Base-by-base conservation (phyloP, 2,329 filamentous ascomycete species). In the Colletotrichum australisinense region DNA sequence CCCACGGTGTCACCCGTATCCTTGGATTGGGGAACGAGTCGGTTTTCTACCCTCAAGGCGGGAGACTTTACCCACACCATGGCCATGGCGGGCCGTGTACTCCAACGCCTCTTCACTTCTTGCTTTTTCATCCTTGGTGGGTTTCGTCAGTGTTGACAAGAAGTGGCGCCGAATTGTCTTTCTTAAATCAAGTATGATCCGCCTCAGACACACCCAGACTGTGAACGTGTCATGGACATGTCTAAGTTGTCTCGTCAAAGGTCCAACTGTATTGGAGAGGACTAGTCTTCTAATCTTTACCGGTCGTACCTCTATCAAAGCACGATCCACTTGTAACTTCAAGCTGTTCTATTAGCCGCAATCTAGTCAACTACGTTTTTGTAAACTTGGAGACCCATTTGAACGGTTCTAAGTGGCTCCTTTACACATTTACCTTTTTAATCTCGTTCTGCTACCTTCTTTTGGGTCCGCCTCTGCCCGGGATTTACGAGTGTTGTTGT, bases 1-100 rank as follows among this genome's bases (percentile, higher is more conserved):
- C 53, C 66, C 30, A 59, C 59, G 8, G 24, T 69, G 59, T 35
- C 67, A 69, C 52, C 67, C 67, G 52, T 53, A 35, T 63, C 58
- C 53, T 42, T 16, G 26, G 22, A 38, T 52, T 24, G 35, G 57
- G 52, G 12, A 55, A 12, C 30, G 58, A 16, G 52, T 22, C 19
- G 35, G 52, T 9, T 0, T 28, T 9, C 24, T 26, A 28, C 57
- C 53, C 35, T 60, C 22, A 59, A 8, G 12, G 52, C 22, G 57
- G 22, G 28, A 30, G 57, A 22, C 19, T 59, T 69, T 49, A 30
- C n/a, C 35, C 57, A 58, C 58, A n/a, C 9, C 22, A 56, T 19
- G 59, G 16, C 14, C 22, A 49, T 19, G 59, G 24, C 16, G 22
- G n/a, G 32, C 24, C 19, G 56, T 67, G 46, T 52, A 67, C 46